phyloP scores from a whole-genome alignment of 495 filamentous ascomycete species.

The Daldinia grandis region DNA sequence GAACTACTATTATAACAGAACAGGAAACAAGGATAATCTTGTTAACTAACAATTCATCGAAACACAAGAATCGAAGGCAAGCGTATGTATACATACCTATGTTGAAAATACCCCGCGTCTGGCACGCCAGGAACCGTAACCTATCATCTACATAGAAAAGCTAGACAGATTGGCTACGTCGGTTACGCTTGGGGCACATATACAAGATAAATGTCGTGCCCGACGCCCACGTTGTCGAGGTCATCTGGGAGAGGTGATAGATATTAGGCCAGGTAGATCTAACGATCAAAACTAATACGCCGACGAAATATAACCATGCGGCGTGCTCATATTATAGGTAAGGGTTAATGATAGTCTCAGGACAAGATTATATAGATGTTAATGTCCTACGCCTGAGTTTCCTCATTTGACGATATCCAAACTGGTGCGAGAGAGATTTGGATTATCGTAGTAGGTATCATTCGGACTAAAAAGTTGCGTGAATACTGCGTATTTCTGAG shows the following conservation, averaged over 20 bases:
- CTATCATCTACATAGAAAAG: background rate
- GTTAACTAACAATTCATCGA: background rate
- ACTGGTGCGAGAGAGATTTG: conserved; percentile 19
- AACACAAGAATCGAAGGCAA: background rate
- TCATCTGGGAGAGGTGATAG: background rate
- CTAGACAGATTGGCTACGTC: background rate
- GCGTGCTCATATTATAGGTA: background rate
- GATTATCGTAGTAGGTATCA: background rate
- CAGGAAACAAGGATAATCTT: conserved; percentile 4
- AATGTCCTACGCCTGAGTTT: background rate
- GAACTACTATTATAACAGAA: conserved; percentile 4
- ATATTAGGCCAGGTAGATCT: background rate
- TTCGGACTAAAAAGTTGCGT: background rate
- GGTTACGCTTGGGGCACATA: background rate
- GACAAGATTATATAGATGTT: background rate
- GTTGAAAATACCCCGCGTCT: conserved; percentile 4
- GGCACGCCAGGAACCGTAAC: background rate
- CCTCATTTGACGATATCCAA: background rate
- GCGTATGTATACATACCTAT: background rate
- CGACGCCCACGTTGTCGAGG: conserved; percentile 3
- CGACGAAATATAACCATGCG: background rate
- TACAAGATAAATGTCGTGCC: background rate
- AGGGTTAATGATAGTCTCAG: background rate
- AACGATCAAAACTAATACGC: background rate
- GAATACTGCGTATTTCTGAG: background rate